phyloP scores from a whole-genome alignment of 148 eudicot genomes.

The Cornus kousa region DNA sequence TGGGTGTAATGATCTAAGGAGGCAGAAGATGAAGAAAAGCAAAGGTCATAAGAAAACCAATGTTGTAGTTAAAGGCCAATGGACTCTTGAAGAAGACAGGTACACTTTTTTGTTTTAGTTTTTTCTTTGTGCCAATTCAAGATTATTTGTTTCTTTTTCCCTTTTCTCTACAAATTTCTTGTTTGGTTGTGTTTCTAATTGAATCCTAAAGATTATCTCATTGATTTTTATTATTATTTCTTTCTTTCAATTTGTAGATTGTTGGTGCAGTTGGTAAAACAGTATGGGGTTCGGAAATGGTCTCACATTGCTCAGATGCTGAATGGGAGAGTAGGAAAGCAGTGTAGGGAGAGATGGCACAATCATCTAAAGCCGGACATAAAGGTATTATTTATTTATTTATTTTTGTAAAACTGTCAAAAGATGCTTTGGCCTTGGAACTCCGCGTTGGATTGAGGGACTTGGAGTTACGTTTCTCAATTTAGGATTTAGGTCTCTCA shows the following conservation, averaged over 20 bases:
- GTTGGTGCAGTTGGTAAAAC: constrained; percentile 9
- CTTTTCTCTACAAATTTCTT: background rate
- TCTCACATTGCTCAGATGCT: constrained; percentile 18
- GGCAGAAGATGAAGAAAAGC: constrained; percentile 1
- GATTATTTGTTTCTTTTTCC: background rate
- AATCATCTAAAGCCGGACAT: constrained; percentile 28
- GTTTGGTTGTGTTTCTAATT: background rate
- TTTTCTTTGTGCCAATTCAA: background rate
- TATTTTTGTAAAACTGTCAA: too few relatives aligned
- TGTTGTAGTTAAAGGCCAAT: constrained; percentile 10
- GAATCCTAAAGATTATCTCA: background rate
- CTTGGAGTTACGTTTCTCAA: too few relatives aligned
- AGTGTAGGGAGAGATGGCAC: constrained; percentile 33
- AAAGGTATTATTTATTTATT: constrained; percentile 15
- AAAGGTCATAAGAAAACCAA: background rate
- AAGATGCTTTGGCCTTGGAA: too few relatives aligned
- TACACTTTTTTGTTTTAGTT: background rate
- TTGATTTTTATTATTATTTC: background rate
- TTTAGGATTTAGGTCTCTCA: too few relatives aligned
- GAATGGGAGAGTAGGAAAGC: constrained; percentile 23
- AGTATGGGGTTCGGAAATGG: constrained; percentile 23
- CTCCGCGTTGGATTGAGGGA: too few relatives aligned
- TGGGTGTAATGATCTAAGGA: background rate
- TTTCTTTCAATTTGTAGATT: background rate
- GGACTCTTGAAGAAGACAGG: constrained; percentile 24